Evolutionary conservation across 116 monocot genomes (phyloP).

Genomic region (Zostera marina): DNA sequence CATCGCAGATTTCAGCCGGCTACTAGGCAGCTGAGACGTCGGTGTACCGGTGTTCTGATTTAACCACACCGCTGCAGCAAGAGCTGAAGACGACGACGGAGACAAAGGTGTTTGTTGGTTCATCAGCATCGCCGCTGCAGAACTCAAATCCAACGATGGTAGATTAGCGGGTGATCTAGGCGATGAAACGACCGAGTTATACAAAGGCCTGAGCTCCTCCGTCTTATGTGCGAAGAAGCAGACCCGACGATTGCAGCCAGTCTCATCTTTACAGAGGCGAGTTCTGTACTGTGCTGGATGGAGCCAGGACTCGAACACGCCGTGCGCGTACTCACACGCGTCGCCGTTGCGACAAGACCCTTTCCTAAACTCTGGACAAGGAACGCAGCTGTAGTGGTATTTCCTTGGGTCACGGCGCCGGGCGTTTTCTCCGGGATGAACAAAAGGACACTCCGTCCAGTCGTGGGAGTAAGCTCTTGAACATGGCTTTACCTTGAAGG

Average conservation of each 20-base stretch:
- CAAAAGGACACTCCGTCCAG: constrained; percentile 23
- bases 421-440: constrained; percentile 20
- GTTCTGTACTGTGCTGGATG: constrained; percentile 57
- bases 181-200: neutral
- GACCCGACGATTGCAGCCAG: constrained; percentile 20
- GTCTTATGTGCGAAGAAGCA: constrained; percentile 22
- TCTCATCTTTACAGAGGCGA: constrained; percentile 52
- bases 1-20: constrained; percentile 44
- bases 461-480: constrained; percentile 16
- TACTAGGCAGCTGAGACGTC: constrained; percentile 20
- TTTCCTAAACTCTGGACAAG: constrained; percentile 19
- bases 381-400: constrained; percentile 17
- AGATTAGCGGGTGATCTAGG: constrained; percentile 4
- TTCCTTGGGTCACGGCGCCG: constrained; percentile 16
- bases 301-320: constrained; percentile 74
- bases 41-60: constrained; percentile 26
- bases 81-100: constrained; percentile 15
- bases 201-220: constrained; percentile 13
- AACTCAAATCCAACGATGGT: constrained; percentile 29
- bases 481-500: constrained; percentile 16
- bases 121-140: neutral
- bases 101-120: constrained; percentile 12
- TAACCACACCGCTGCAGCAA: constrained; percentile 15
- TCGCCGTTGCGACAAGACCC: constrained; percentile 38
- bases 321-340: constrained; percentile 65